phyloP scores from a whole-genome alignment of 345 rosid species.

The Isatis tinctoria region DNA sequence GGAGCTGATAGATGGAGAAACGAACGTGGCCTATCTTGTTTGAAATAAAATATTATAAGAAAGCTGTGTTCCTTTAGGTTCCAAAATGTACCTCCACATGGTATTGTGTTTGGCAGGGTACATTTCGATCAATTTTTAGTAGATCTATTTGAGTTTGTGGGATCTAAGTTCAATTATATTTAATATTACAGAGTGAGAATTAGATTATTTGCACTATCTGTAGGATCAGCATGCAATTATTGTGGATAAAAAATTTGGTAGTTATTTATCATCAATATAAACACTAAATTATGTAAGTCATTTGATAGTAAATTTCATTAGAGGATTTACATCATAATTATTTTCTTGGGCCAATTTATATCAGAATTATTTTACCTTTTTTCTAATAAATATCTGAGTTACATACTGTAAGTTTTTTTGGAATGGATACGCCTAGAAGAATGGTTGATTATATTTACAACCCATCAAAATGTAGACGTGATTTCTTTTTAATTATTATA shows the following conservation, averaged over 20 bases:
- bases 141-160: background rate
- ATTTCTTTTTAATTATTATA: too few relatives aligned
- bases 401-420: background rate
- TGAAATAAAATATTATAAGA: conserved; percentile 10
- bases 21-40: too few relatives aligned
- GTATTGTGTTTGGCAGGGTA: conserved; percentile 7
- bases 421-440: background rate
- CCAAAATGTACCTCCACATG: conserved; percentile 18
- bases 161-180: background rate
- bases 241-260: background rate
- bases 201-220: background rate
- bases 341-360: too few relatives aligned
- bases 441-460: too few relatives aligned
- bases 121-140: background rate
- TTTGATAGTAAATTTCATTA: background rate
- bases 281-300: background rate
- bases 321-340: background rate
- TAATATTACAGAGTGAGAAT: too few relatives aligned
- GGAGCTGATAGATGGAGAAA: too few relatives aligned
- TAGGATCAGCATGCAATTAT: background rate
- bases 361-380: background rate
- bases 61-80: conserved; percentile 20
- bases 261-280: background rate
- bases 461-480: too few relatives aligned
- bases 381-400: background rate